Evolutionary conservation across 257 asterid genomes (phyloP).

Genomic region (Fraxinus cuspidata): DNA sequence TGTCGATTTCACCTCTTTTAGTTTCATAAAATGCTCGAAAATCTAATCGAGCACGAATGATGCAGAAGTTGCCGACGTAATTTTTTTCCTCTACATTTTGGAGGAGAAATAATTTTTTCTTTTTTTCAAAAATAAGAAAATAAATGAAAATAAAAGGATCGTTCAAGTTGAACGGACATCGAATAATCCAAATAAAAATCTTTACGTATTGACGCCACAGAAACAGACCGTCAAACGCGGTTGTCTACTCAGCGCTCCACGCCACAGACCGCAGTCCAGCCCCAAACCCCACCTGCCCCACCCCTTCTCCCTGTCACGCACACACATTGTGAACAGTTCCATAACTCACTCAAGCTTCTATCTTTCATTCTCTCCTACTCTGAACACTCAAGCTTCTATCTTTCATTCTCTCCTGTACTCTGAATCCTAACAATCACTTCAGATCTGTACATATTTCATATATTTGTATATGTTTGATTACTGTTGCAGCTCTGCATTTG

Average conservation of each 20-base stretch:
- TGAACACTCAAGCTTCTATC: slow-evolving; percentile 25
- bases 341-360: slow-evolving; percentile 9
- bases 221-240: not conserved
- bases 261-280: not conserved
- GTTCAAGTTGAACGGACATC: too few species aligned
- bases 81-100: too few species aligned
- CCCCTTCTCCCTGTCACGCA: too few species aligned
- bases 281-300: too few species aligned
- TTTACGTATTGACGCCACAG: not conserved
- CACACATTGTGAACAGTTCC: not conserved
- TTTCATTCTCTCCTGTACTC: slow-evolving; percentile 13
- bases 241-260: not conserved
- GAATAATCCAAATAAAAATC: too few species aligned
- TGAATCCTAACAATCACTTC: slow-evolving; percentile 45
- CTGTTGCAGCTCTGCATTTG: slow-evolving; percentile 29
- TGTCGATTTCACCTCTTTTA: too few species aligned
- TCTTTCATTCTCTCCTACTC: slow-evolving; percentile 19
- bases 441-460: slow-evolving; percentile 42
- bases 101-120: too few species aligned
- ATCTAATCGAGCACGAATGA: too few species aligned
- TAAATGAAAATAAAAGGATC: too few species aligned
- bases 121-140: too few species aligned
- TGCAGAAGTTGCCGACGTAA: too few species aligned
- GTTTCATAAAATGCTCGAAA: too few species aligned
- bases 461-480: not conserved